Conservation (phyloP, 176 grass and related monocot genomes). For the Neostapfia colusana region DNA sequence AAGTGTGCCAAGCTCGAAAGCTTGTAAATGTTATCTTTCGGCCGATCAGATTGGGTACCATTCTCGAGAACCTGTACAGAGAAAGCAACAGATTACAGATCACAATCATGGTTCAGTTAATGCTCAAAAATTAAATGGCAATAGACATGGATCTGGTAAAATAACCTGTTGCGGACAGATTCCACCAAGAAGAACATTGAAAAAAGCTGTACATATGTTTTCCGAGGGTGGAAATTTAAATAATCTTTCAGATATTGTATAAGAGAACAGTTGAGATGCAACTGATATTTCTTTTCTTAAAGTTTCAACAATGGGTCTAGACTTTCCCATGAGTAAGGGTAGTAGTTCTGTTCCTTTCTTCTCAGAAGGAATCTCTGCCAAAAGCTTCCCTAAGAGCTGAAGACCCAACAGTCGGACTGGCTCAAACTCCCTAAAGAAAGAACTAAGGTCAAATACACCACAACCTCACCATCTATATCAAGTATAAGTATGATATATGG, state of each 20-base stretch:
- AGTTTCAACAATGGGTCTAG: conserved; percentile 68
- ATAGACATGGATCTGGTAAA: conserved; percentile 11
- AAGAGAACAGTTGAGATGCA: conserved; percentile 63
- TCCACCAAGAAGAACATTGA: conserved; percentile 96
- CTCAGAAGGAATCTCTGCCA: conserved; percentile 75
- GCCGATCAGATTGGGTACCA: conserved; percentile 49
- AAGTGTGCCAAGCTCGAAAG: conserved; percentile 62
- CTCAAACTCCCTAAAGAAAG: conserved; percentile 66
- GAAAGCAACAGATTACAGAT: conserved; percentile 30
- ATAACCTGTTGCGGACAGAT: conserved; percentile 91
- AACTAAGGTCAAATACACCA: neutral
- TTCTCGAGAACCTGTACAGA: conserved; percentile 80
- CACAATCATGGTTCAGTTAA: conserved; percentile 24
- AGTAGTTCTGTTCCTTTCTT: conserved; percentile 80
- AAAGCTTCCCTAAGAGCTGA: conserved; percentile 88
- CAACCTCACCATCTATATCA: neutral
- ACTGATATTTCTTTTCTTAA: conserved; percentile 51
- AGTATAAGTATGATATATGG: conserved; percentile 45
- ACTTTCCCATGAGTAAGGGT: conserved; percentile 62
- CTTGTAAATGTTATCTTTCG: conserved; percentile 54
- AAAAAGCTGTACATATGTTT: conserved; percentile 78
- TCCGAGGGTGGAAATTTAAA: conserved; percentile 88
- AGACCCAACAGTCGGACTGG: conserved; percentile 86
- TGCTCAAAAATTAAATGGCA: neutral
- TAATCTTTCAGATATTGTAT: conserved; percentile 76